phyloP scores from a whole-genome alignment of 2,329 filamentous ascomycete species.

The Aspergillus udagawae region DNA sequence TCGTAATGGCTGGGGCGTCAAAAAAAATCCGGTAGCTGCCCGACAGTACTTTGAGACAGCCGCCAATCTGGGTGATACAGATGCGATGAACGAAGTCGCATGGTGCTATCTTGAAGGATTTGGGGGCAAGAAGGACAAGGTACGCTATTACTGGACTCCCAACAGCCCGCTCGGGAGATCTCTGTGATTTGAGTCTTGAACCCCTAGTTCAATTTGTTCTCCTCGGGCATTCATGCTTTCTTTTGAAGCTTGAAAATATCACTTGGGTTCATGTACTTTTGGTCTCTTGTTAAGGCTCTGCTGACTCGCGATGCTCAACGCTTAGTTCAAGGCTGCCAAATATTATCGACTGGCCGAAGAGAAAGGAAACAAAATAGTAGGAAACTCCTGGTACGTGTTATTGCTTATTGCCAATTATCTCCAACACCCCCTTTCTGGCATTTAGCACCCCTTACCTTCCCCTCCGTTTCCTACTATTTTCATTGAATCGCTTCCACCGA shows the following conservation, averaged over 20 bases:
- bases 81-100: conserved; percentile 94
- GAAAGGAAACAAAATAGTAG: conserved; percentile 82
- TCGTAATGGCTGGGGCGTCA: conserved; percentile 89
- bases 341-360: conserved; percentile 91
- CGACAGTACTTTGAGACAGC: conserved; percentile 94
- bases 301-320: conserved; percentile 7
- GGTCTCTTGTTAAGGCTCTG: conserved; percentile 5
- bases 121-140: conserved; percentile 97
- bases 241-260: conserved; percentile 14
- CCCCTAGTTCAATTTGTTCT: neutral
- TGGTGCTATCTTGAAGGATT: conserved; percentile 98
- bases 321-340: conserved; percentile 61
- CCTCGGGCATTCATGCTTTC: conserved; percentile 32
- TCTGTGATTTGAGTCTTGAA: neutral
- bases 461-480: neutral
- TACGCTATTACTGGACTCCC: conserved; percentile 48
- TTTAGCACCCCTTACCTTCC: neutral
- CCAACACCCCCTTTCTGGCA: neutral
- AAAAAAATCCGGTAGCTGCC: conserved; percentile 80
- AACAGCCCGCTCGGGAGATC: neutral
- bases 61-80: conserved; percentile 90
- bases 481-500: conserved; percentile 1
- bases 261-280: conserved; percentile 13
- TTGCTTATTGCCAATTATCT: conserved; percentile 12
- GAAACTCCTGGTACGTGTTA: conserved; percentile 83